phyloP scores from a whole-genome alignment of 1,284 basidiomycete genomes.

The Pseudozyma sp. region DNA sequence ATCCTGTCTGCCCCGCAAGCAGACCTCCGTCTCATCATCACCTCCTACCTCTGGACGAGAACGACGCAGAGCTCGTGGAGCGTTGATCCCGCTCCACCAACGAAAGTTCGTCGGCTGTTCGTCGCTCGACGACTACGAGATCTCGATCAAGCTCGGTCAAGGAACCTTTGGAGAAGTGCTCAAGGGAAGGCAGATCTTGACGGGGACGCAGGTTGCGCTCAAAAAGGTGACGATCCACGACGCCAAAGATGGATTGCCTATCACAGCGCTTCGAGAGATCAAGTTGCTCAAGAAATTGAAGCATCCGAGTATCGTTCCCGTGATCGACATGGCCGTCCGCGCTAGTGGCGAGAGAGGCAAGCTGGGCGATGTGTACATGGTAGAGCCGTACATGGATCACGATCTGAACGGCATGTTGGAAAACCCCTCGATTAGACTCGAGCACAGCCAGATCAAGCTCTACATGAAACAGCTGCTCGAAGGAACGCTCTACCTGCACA shows the following conservation, averaged over 20 bases:
- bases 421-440: slow-evolving; percentile 71
- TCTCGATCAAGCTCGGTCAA: slow-evolving; percentile 64
- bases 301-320: slow-evolving; percentile 86
- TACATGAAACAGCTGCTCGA: slow-evolving; percentile 95
- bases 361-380: slow-evolving; percentile 86
- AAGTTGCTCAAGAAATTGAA: slow-evolving; percentile 91
- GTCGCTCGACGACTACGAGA: slow-evolving; percentile 61
- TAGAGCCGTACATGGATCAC: slow-evolving; percentile 99
- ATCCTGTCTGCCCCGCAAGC: slow-evolving; percentile 37
- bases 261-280: slow-evolving; percentile 97
- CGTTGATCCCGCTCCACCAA: slow-evolving; percentile 51
- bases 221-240: slow-evolving; percentile 97
- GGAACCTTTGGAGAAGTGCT: slow-evolving; percentile 69
- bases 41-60: slow-evolving; percentile 18
- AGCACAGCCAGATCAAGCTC: slow-evolving; percentile 80
- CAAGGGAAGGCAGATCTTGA: slow-evolving; percentile 68
- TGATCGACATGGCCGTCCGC: slow-evolving; percentile 86
- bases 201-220: slow-evolving; percentile 80
- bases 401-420: slow-evolving; percentile 89
- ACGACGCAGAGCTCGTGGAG: slow-evolving; percentile 36
- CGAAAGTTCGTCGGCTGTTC: slow-evolving; percentile 61
- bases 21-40: not conserved
- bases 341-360: slow-evolving; percentile 55
- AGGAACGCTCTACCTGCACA: slow-evolving; percentile 93
- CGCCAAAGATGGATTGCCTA: slow-evolving; percentile 93